Evolutionary conservation across 345 rosid genomes (phyloP).

Genomic region (Hevea brasiliensis): DNA sequence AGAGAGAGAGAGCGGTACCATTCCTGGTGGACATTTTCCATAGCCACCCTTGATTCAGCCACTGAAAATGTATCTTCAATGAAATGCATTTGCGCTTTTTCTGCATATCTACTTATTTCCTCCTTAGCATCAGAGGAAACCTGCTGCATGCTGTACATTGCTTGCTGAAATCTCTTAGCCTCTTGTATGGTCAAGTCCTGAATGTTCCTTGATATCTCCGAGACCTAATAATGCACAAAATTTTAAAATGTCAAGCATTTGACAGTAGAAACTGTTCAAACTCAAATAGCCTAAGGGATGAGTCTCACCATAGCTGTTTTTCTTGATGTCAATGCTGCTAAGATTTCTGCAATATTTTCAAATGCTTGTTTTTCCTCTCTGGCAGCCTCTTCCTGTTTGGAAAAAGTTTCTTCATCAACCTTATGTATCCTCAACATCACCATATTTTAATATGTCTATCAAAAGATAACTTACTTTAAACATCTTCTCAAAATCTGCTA

Average conservation of each 20-base stretch:
- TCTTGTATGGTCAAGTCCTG: constrained; percentile 42
- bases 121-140: constrained; percentile 50
- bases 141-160: constrained; percentile 59
- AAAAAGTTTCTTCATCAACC: constrained; percentile 7
- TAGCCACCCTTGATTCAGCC: constrained; percentile 52
- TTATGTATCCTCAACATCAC: background rate
- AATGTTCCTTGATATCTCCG: constrained; percentile 57
- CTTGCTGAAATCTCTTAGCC: constrained; percentile 52
- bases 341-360: constrained; percentile 58
- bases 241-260: constrained; percentile 11
- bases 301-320: constrained; percentile 60
- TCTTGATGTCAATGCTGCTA: constrained; percentile 59
- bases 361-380: constrained; percentile 75
- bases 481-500: constrained; percentile 55
- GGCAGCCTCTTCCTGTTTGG: constrained; percentile 73
- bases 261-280: too few relatives aligned
- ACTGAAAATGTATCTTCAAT: constrained; percentile 58
- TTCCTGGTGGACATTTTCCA: constrained; percentile 57
- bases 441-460: background rate
- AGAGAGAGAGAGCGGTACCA: too few relatives aligned
- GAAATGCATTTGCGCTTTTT: constrained; percentile 46
- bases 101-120: constrained; percentile 47
- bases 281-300: background rate
- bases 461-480: constrained; percentile 41
- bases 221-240: constrained; percentile 43